phyloP scores from a whole-genome alignment of 306 rosid genomes.

The Malus asiatica region DNA sequence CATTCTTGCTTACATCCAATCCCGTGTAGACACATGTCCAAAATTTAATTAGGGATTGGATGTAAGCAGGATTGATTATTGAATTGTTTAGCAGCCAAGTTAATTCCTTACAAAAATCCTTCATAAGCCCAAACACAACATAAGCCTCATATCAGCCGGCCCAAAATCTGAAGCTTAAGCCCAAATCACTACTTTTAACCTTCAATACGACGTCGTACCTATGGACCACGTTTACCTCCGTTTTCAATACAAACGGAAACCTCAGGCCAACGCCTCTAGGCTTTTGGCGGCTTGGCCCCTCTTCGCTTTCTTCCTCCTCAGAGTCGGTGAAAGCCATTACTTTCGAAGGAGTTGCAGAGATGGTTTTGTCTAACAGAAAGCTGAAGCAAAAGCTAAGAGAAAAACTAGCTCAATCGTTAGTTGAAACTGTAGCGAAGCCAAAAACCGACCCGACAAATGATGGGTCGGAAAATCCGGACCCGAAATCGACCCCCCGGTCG shows the following conservation, averaged over 20 bases:
- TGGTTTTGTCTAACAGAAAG: conserved; percentile 93
- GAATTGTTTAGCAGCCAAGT: too few relatives aligned
- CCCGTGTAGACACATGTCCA: too few relatives aligned
- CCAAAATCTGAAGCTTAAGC: background rate
- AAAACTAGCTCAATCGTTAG: conserved; percentile 25
- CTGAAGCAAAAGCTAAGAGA: conserved; percentile 67
- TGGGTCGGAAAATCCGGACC: conserved; percentile 18
- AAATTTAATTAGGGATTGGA: too few relatives aligned
- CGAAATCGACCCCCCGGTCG: conserved; percentile 18
- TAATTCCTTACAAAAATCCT: background rate
- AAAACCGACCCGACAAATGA: conserved; percentile 2
- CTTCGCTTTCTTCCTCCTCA: background rate
- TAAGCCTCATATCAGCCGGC: background rate
- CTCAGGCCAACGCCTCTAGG: background rate
- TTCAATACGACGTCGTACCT: background rate
- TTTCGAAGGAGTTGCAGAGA: background rate
- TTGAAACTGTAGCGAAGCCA: conserved; percentile 14
- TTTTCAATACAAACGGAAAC: background rate
- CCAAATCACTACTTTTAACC: background rate
- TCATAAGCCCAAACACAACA: background rate
- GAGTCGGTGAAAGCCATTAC: background rate
- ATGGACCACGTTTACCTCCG: background rate
- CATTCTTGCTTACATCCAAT: too few relatives aligned
- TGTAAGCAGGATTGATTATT: too few relatives aligned
- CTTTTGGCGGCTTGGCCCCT: conserved; percentile 1